Percentiles rank a stretch among this genome's conserved stretches.
Conservation (phyloP, 2,329 filamentous ascomycete genomes). For the Fusarium annulatum region DNA sequence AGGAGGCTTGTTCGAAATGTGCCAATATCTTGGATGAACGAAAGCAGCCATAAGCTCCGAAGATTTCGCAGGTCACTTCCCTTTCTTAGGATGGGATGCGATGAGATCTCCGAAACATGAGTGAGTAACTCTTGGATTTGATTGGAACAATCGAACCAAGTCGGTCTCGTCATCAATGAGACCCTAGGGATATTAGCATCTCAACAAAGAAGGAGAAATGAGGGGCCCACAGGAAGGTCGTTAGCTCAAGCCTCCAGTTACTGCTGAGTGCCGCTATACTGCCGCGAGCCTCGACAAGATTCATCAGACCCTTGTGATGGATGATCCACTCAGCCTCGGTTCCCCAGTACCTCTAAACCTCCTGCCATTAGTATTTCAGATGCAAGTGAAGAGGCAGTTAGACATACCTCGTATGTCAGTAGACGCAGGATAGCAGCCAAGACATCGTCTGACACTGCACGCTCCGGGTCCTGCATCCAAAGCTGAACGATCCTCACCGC, state of each 20-base stretch:
- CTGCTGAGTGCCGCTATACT: neutral
- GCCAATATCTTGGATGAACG: slow-evolving; percentile 2
- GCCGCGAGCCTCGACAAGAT: neutral
- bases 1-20: neutral
- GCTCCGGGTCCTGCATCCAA: slow-evolving; percentile 48
- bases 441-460: slow-evolving; percentile 48
- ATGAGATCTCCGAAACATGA: neutral
- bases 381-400: fast-evolving
- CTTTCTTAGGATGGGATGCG: neutral
- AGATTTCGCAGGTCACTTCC: neutral
- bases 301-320: slow-evolving; percentile 6
- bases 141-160: slow-evolving; percentile 16
- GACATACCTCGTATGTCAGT: slow-evolving; percentile 1
- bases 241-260: slow-evolving; percentile 13
- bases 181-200: neutral
- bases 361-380: neutral
- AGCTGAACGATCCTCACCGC: slow-evolving; percentile 49
- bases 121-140: slow-evolving; percentile 1
- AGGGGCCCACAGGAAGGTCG: neutral
- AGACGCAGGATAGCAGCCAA: slow-evolving; percentile 1
- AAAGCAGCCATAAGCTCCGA: slow-evolving; percentile 1
- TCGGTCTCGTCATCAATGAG: slow-evolving; percentile 1
- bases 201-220: neutral
- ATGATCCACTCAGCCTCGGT: slow-evolving; percentile 10
- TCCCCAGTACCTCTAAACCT: slow-evolving; percentile 4